phyloP scores from a whole-genome alignment of 352 stramenopile genomes.

The Blastocystis hominis region DNA sequence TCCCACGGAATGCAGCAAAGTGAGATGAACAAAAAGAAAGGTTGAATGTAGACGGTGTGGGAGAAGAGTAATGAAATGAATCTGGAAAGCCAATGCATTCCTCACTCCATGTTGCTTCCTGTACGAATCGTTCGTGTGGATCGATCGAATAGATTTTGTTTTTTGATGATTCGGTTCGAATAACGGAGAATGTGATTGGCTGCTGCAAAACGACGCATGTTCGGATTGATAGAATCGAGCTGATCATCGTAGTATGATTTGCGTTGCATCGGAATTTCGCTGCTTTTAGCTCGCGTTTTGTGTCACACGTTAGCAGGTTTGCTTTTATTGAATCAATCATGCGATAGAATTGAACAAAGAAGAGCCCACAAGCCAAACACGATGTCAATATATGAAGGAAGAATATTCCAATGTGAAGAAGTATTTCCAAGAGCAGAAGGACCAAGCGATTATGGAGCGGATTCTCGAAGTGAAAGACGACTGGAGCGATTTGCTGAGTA shows the following conservation, averaged over 20 bases:
- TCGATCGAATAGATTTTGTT: not conserved
- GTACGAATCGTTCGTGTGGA: not conserved
- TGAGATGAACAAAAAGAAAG: not conserved
- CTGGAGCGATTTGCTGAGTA: conserved; percentile 4
- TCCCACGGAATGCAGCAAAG: conserved; percentile 32
- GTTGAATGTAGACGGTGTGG: not conserved
- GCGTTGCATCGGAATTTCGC: conserved; percentile 30
- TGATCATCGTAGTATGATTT: conserved; percentile 7
- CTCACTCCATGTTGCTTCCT: conserved; percentile 17
- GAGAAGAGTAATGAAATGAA: not conserved
- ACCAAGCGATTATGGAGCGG: not conserved
- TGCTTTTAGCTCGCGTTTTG: not conserved
- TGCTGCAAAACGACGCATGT: conserved; percentile 50
- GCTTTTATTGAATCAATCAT: not conserved
- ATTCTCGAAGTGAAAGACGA: conserved; percentile 36
- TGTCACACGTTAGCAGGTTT: not conserved
- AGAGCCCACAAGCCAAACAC: not conserved
- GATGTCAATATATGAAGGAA: not conserved
- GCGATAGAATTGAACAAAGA: not conserved
- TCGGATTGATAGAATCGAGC: not conserved
- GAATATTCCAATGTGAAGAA: not conserved
- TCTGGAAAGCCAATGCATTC: conserved; percentile 35
- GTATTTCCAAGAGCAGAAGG: conserved; percentile 22
- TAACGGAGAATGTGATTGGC: conserved; percentile 5
- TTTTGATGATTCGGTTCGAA: not conserved